Evolutionary conservation across 805 yeast genomes (phyloP).

Genomic region (Candida dajiaensis): DNA sequence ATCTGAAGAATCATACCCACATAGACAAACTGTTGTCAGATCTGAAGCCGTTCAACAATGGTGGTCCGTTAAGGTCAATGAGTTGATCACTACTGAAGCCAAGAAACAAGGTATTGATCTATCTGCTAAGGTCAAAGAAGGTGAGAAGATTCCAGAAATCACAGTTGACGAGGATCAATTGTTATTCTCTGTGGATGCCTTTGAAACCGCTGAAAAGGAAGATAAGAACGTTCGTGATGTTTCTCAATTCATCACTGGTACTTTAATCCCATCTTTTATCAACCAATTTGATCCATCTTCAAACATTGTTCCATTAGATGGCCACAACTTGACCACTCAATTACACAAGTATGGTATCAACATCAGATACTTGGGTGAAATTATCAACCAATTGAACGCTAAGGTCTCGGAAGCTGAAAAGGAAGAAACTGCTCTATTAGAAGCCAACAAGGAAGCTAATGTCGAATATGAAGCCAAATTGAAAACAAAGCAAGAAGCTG

Average conservation of each 20-base stretch:
- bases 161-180: slow-evolving; percentile 42
- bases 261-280: slow-evolving; percentile 59
- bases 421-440: slow-evolving; percentile 20
- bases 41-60: slow-evolving; percentile 87
- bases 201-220: slow-evolving; percentile 34
- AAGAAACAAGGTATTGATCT: slow-evolving; percentile 22
- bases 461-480: slow-evolving; percentile 13
- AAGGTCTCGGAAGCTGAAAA: slow-evolving; percentile 23
- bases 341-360: slow-evolving; percentile 84
- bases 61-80: slow-evolving; percentile 69
- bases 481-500: slow-evolving; percentile 12
- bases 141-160: slow-evolving; percentile 42
- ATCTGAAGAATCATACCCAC: slow-evolving; percentile 59
- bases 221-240: slow-evolving; percentile 55
- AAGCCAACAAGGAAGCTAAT: slow-evolving; percentile 16
- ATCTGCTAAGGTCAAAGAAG: slow-evolving; percentile 17
- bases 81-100: slow-evolving; percentile 28
- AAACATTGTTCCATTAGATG: slow-evolving; percentile 68
- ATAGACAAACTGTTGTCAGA: slow-evolving; percentile 70
- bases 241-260: slow-evolving; percentile 53
- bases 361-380: slow-evolving; percentile 74
- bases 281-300: slow-evolving; percentile 38
- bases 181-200: slow-evolving; percentile 59
- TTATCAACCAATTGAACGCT: slow-evolving; percentile 34
- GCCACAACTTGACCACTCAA: slow-evolving; percentile 59